Conservation (phyloP, 768 basidiomycete species). For the Tulasnella sp. region DNA sequence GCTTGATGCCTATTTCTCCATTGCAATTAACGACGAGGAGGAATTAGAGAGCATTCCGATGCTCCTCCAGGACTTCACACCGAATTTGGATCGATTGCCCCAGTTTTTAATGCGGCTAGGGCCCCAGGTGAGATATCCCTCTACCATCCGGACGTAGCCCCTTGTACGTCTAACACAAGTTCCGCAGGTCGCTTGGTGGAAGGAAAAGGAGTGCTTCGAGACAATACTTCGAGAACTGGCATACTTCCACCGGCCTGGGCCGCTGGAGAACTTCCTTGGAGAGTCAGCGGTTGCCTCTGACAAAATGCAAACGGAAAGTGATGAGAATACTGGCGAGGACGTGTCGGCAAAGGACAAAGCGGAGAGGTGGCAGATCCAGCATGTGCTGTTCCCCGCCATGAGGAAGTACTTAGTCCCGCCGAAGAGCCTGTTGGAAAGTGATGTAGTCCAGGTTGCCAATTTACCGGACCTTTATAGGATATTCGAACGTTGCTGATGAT, state of each 20-base stretch:
- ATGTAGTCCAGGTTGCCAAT: constrained; percentile 79
- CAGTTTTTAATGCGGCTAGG: constrained; percentile 82
- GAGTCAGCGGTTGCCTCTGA: neutral
- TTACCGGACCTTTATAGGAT: constrained; percentile 87
- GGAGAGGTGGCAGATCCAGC: constrained; percentile 77
- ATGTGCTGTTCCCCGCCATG: constrained; percentile 79
- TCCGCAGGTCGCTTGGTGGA: constrained; percentile 75
- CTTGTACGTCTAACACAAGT: neutral
- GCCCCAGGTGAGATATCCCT: constrained; percentile 47
- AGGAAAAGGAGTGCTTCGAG: constrained; percentile 75
- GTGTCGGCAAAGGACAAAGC: constrained; percentile 37
- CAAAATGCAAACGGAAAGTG: constrained; percentile 22
- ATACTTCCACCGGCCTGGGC: constrained; percentile 75
- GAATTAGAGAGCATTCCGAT: constrained; percentile 66
- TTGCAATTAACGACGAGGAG: constrained; percentile 56
- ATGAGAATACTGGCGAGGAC: constrained; percentile 19
- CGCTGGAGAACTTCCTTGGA: constrained; percentile 24
- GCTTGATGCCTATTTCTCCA: constrained; percentile 84
- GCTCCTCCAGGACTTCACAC: constrained; percentile 75
- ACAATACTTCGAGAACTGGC: constrained; percentile 81
- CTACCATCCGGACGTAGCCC: neutral
- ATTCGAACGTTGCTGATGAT: constrained; percentile 85
- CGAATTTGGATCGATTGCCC: constrained; percentile 82
- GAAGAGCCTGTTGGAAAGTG: constrained; percentile 50
- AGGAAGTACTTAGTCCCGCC: constrained; percentile 60